Base-by-base conservation (phyloP, 2,329 filamentous ascomycete species). In the Didymella keratinophila region DNA sequence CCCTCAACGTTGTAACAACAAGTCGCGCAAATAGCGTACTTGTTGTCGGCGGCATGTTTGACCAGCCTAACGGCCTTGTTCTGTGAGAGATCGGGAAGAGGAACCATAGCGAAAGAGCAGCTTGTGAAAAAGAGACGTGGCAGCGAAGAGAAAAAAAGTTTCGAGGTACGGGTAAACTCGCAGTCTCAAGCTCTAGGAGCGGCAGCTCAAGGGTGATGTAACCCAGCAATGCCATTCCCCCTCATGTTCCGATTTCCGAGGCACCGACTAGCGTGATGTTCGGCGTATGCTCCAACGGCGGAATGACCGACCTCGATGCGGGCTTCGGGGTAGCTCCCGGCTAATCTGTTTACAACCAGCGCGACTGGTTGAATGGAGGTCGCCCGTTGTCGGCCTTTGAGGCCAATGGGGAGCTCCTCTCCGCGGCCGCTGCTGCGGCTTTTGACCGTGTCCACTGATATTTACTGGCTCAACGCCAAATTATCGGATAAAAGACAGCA, bases 1-100 rank as follows among this genome's bases (percentile, higher is more conserved):
- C 86, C 86, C 78, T 92, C 89, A 58, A 91, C 79, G 70, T 91
- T 89, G 81, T 91, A 89, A 58, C 79, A 81, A 81, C 86, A 87
- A 80, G 86, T 87, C 61, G 82, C 85, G 9, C 84, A 84, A 36
- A 88, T 81, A 48, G 82, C 86, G 67, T 88, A 88, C 32, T 82
- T 79, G 67, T 83, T 83, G 23, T 79, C 76, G 45, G 80, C 78
- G 54, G 86, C 86, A 55, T 83, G 81, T 66, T 85, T 80, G 68
- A 88, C 82, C 68, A 88, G 85, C 69, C 68, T 70, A 25, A 76
- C 66, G 12, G 73, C 72, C 51, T 68, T 70, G 59, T 76, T 74
- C 27, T 74, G 67, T 54, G 86, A 86, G 36, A 77, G 79, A 69
- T 83, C 52, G 30, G 52, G 52, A 36, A 48, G 27, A 30, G 69